Conservation (phyloP, 2,329 filamentous ascomycete genomes). For the Gnomoniopsis sp. region DNA sequence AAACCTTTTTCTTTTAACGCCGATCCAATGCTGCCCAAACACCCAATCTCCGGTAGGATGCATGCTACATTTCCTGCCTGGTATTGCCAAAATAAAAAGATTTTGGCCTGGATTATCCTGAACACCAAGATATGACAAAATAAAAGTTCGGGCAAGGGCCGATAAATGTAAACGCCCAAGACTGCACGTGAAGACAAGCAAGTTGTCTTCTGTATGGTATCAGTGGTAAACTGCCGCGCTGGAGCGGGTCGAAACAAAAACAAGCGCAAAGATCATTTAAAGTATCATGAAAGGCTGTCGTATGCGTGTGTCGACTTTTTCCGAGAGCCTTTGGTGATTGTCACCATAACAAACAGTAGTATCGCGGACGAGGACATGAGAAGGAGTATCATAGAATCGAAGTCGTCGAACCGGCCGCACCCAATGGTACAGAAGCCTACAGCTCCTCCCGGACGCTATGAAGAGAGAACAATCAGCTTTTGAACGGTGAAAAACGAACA, state of each 20-base stretch:
- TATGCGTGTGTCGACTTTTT: background rate
- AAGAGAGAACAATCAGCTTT: background rate
- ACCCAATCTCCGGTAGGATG: background rate
- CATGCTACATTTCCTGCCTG: background rate
- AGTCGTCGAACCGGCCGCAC: conserved; percentile 14
- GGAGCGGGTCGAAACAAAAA: background rate
- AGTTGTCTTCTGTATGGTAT: background rate
- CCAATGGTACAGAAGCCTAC: conserved; percentile 17
- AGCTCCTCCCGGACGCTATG: conserved; percentile 14
- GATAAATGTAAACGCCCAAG: background rate
- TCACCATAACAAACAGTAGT: conserved; percentile 9
- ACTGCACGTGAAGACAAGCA: background rate
- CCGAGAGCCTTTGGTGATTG: background rate
- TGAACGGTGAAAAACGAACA: background rate
- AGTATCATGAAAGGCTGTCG: background rate
- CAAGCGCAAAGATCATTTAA: background rate
- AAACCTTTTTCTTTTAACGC: background rate
- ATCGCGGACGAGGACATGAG: conserved; percentile 8
- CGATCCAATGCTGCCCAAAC: background rate
- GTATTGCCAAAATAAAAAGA: background rate
- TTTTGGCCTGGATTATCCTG: background rate
- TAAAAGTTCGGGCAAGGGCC: background rate
- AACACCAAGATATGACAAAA: background rate
- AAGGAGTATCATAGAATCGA: conserved; percentile 14
- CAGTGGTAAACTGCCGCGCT: background rate